These are phyloP conservation scores for Macrophomina pseudophaseolina DNA, from an alignment of 2,329 filamentous ascomycete genomes.

Conservation along the genomic window DNA sequence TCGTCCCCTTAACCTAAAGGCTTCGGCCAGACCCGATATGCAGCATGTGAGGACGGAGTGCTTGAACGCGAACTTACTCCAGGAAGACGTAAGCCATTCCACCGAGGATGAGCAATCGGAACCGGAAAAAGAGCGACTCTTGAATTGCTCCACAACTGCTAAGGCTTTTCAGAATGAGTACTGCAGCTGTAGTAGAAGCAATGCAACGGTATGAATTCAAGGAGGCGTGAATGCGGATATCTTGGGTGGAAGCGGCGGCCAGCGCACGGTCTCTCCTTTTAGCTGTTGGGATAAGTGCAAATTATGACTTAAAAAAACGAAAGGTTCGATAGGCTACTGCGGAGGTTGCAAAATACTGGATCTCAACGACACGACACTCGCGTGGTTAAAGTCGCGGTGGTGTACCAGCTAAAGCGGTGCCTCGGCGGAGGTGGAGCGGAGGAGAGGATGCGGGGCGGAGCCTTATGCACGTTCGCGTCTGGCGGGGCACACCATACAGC, in stretches of 20 bases:
- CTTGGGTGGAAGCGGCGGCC: background rate
- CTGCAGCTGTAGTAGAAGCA: background rate
- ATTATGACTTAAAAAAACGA: too few species aligned
- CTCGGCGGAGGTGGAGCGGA: background rate
- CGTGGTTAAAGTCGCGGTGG: too few species aligned
- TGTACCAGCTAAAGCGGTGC: background rate
- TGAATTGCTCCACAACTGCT: background rate
- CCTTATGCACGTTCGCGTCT: background rate
- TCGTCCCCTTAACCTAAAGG: too few species aligned
- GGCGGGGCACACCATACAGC: conserved; percentile 17
- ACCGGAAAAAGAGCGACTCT: background rate
- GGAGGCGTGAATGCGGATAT: background rate
- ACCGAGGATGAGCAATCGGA: background rate
- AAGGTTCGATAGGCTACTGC: too few species aligned
- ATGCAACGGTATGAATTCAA: background rate
- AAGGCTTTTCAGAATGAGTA: background rate
- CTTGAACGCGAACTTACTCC: too few species aligned
- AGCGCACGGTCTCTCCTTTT: too few species aligned
- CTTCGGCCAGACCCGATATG: too few species aligned
- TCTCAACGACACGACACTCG: too few species aligned
- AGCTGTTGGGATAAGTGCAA: too few species aligned
- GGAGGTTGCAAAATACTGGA: too few species aligned
- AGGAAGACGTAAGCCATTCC: too few species aligned
- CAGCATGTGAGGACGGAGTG: too few species aligned
- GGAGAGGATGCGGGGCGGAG: background rate